Conservation (phyloP, 768 basidiomycete species). For the Suillus hirtellus region DNA sequence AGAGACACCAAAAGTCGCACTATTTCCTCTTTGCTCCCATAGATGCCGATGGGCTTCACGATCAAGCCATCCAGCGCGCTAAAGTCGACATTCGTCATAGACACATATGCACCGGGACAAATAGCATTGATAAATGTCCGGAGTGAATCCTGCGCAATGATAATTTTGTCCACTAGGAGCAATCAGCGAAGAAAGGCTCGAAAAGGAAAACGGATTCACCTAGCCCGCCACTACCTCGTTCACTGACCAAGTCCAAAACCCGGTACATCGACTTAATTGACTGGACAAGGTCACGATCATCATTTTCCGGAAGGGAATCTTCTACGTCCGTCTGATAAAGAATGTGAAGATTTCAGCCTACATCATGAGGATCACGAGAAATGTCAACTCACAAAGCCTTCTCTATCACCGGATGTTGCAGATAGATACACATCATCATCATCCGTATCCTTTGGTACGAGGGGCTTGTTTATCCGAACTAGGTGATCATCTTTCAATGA, state of each 20-base stretch:
- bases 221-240: slow-evolving; percentile 50
- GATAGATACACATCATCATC: neutral
- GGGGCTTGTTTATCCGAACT: neutral
- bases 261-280: slow-evolving; percentile 51
- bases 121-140: slow-evolving; percentile 48
- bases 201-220: slow-evolving; percentile 34
- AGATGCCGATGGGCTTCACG: slow-evolving; percentile 55
- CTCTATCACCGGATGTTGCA: neutral
- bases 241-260: slow-evolving; percentile 53
- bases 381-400: neutral
- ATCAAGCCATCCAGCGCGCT: slow-evolving; percentile 44
- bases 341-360: neutral
- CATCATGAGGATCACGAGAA: neutral
- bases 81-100: slow-evolving; percentile 60
- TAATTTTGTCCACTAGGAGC: slow-evolving; percentile 58
- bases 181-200: neutral
- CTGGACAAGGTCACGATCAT: slow-evolving; percentile 23
- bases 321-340: slow-evolving; percentile 23
- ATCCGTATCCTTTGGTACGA: neutral
- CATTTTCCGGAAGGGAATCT: neutral
- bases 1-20: slow-evolving; percentile 43
- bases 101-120: slow-evolving; percentile 51
- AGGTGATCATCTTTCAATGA: neutral
- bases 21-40: slow-evolving; percentile 55
- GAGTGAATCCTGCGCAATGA: slow-evolving; percentile 56